Conservation (phyloP, 192 early-diverging fungal genomes). For the Entomortierella chlamydospora region DNA sequence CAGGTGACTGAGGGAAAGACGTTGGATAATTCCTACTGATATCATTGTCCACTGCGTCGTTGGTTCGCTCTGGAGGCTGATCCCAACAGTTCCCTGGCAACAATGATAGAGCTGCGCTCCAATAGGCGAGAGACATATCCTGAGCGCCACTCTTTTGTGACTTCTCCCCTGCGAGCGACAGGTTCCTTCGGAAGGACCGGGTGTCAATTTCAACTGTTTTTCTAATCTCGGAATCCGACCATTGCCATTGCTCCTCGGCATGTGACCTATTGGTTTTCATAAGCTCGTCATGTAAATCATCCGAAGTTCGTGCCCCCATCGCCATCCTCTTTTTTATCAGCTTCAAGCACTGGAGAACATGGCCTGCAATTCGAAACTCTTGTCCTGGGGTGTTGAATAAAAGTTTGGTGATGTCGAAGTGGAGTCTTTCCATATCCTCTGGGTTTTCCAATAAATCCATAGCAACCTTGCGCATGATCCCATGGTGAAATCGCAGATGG, state of each 20-base stretch:
- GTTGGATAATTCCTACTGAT: not conserved
- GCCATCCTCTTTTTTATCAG: constrained; percentile 37
- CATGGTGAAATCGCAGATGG: constrained; percentile 40
- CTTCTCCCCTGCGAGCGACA: constrained; percentile 43
- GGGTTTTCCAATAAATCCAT: constrained; percentile 14
- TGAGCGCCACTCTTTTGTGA: constrained; percentile 52
- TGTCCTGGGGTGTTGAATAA: constrained; percentile 27
- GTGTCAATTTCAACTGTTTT: constrained; percentile 7
- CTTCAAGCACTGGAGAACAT: constrained; percentile 31
- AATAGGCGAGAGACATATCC: constrained; percentile 42
- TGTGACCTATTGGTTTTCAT: not conserved
- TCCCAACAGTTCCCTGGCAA: constrained; percentile 44
- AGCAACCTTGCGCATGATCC: constrained; percentile 45
- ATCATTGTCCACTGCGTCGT: not conserved
- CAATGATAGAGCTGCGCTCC: constrained; percentile 38
- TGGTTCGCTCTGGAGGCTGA: not conserved
- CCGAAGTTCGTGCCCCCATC: not conserved
- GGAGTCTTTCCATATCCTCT: constrained; percentile 32
- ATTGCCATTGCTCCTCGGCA: not conserved
- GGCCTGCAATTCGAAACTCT: constrained; percentile 36
- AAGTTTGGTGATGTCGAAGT: constrained; percentile 42
- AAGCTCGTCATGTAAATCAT: not conserved
- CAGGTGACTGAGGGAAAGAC: not conserved
- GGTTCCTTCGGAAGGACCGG: constrained; percentile 10
- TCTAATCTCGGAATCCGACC: not conserved